Base-by-base conservation (phyloP, 208 protist genomes). In the Acanthamoeba triangularis region DNA sequence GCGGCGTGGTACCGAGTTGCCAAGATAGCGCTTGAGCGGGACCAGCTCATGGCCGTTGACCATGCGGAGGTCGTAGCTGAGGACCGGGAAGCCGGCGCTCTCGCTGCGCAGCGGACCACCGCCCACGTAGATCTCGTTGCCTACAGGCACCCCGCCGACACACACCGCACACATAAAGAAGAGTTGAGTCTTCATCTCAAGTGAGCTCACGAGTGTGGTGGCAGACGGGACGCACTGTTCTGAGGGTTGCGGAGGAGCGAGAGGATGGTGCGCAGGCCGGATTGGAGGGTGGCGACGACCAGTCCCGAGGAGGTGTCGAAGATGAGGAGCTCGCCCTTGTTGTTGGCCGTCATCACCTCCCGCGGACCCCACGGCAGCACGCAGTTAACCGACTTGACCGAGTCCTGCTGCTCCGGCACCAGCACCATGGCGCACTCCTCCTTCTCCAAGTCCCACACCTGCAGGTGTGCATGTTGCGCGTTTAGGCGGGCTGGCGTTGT, bases 301-400 rank as follows among this genome's bases (percentile, higher is more conserved):
- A 30, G 23, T 11, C 74, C 74, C 35, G 74, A 84, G 5, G 41
- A 2, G 37, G 74, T 84, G 44, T 84, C 74, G 20, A 54, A 84
- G 44, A 84, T 52, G 44, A 52, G 74, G 44, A 84, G 30, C 44
- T 84, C 74, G 35, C 74, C 74, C 44, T 84, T 84, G 74, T 84
- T 84, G 74, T 84, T 84, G 30, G 74, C 74, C 41, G 74, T 84
- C 18, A 84, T 84, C 10, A 84, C 74, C 74, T 84, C 74, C n/a
- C 41, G 8, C 35, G 14, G 74, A 11, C 74, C 44, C 74, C 74
- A 84, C 74, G 74, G 41, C 35, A 84, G 74, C 18, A 84, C 74
- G 74, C 74, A 84, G 41, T 84, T 84, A 23, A 84, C 74, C 74
- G 74, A 84, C 74, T 84, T 84, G 74, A 84, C 44, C 10, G 74